Base-by-base conservation (phyloP, 1,139 yeast genomes). In the Eremothecium cymbalariae region DNA sequence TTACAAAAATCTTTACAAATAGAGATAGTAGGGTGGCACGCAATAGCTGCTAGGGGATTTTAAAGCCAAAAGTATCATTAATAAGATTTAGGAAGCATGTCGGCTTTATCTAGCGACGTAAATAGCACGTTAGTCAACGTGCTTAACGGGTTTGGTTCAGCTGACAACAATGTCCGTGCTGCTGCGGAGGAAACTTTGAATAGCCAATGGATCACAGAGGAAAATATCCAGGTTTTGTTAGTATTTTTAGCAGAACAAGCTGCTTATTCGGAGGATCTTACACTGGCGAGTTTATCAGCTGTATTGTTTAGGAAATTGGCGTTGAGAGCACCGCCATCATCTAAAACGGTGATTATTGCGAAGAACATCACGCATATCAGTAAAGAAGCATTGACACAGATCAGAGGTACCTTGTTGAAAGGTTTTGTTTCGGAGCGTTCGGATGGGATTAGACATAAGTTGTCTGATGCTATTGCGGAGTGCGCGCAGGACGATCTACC, bases 391-490 rank as follows among this genome's bases (percentile, higher is more conserved):
- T 68, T 74, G 41, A 59, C 55, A 22, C 83, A 80, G 51, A 75
- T 88, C 38, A 74, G 94, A 48, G 49, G 65, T 11, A 66, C 74
- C 23, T 69, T 90, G 32, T 67, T 88, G 46, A 70, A 70, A 37
- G 97, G 96, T 8, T 84, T 90, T 47, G 57, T 72, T 4, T 55
- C 77, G 3, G 77, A 70, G 39, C 81, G 77, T 53, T 65, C 81
- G 15, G 74, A 74, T 41, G 48, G 50, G 28, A 88, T 86, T 23
- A 77, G 97, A 56, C 96, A 88, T 59, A 90, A 90, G 56, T 67
- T 90, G 36, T 78, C 95, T 4, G 98, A 90, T 63, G 94, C 95
- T 4, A 82, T 90, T 38, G 84, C 97, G 1, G 97, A 88, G 59
- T 75, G 90, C 26, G 94, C 95, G 3, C 77, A 75, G 47, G 76